Percentiles rank a stretch among this genome's conserved stretches.
These are phyloP conservation scores for Psidium guajava DNA, from an alignment of 345 rosid species.

Conservation along the genomic window DNA sequence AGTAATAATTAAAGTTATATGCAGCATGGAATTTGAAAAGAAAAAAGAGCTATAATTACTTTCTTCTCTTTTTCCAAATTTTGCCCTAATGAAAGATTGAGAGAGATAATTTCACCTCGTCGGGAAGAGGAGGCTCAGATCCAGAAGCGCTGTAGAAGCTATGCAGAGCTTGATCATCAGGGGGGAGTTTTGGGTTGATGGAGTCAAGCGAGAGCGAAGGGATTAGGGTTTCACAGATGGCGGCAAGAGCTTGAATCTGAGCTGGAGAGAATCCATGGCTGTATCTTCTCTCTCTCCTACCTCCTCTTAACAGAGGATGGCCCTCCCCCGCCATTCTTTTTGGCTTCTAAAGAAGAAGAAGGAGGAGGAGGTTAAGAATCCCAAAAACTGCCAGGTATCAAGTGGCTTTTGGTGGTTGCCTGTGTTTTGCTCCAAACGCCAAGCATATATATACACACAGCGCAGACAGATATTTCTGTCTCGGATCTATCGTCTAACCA, in stretches of 20 bases:
- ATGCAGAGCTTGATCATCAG: constrained; percentile 16
- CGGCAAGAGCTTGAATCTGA: constrained; percentile 55
- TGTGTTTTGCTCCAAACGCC: background rate
- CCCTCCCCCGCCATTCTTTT: background rate
- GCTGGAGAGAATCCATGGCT: constrained; percentile 56
- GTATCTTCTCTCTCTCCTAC: constrained; percentile 10
- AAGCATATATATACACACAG: background rate
- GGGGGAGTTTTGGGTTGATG: constrained; percentile 4
- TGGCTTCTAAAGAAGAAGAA: background rate
- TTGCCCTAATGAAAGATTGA: background rate
- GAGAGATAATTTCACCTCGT: constrained; percentile 32
- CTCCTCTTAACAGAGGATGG: constrained; percentile 48
- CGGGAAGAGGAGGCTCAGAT: constrained; percentile 43
- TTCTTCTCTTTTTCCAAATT: background rate
- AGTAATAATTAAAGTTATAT: background rate
- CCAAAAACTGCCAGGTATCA: background rate
- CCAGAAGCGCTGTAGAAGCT: constrained; percentile 43
- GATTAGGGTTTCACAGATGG: constrained; percentile 48
- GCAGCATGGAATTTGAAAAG: background rate
- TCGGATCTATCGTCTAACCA: background rate
- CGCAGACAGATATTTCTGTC: background rate
- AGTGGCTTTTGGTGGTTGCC: background rate
- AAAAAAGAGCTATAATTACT: background rate
- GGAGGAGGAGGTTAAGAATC: background rate
- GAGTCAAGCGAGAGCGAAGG: constrained; percentile 34